phyloP scores from a whole-genome alignment of 257 asterid genomes.

The Solanum sitiens region DNA sequence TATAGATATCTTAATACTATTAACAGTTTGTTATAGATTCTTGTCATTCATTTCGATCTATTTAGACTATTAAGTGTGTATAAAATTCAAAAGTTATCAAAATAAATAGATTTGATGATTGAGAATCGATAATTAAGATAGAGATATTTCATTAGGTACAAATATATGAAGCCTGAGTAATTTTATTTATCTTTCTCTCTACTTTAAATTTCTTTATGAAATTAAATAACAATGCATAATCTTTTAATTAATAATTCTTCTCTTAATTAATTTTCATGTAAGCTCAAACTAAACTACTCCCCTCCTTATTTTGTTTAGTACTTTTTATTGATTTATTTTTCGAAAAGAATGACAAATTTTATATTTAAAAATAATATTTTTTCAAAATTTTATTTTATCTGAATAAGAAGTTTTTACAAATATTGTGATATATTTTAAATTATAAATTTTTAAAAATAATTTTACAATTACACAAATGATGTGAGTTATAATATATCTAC shows the following conservation, averaged over 20 bases:
- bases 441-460: too few relatives aligned
- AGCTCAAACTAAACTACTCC: background rate
- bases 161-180: background rate
- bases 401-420: background rate
- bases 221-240: background rate
- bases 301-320: background rate
- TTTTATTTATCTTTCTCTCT: background rate
- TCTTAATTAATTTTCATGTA: background rate
- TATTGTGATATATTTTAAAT: background rate
- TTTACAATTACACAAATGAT: background rate
- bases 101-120: background rate
- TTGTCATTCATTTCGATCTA: background rate
- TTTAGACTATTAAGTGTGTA: background rate
- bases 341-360: accelerated
- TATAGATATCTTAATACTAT: too few relatives aligned
- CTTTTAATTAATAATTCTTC: background rate
- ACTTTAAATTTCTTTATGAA: background rate
- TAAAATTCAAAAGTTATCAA: background rate
- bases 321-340: background rate
- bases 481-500: background rate
- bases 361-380: background rate
- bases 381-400: background rate
- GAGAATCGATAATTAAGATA: background rate
- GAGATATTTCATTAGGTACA: background rate
- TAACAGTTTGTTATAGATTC: background rate